phyloP scores from a whole-genome alignment of 208 protist species.

The Trypanosoma grayi region DNA sequence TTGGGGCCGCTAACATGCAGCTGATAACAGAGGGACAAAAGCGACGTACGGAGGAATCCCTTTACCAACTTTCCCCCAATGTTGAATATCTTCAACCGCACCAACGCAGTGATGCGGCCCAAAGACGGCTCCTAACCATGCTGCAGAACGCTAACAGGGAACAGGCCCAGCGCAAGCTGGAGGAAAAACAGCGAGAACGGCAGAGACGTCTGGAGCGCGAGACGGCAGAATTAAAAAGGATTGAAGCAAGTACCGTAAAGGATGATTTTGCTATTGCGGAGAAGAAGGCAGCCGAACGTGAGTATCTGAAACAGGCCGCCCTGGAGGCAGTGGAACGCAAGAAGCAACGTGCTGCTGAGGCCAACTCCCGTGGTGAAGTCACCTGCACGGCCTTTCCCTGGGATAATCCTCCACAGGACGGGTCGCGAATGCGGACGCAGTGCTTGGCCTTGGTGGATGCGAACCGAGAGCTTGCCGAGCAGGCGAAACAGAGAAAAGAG shows the following conservation, averaged over 20 bases:
- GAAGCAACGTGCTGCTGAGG: slow-evolving; percentile 1
- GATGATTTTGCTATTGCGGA: slow-evolving; percentile 2
- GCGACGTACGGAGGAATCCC: slow-evolving; percentile 6
- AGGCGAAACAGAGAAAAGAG: slow-evolving; percentile 2
- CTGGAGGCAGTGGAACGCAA: slow-evolving; percentile 6
- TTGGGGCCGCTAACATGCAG: slow-evolving; percentile 61
- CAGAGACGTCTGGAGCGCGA: slow-evolving; percentile 18
- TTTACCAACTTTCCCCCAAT: not conserved
- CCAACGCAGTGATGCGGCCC: not conserved
- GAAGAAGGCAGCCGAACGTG: slow-evolving; percentile 9
- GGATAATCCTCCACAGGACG: not conserved
- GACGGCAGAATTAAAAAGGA: slow-evolving; percentile 14
- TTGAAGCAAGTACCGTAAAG: slow-evolving; percentile 13
- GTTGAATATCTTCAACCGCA: not conserved
- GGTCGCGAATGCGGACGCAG: not conserved
- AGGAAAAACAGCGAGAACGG: slow-evolving; percentile 32
- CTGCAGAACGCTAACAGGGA: slow-evolving; percentile 48
- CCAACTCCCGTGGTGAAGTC: not conserved
- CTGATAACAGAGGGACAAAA: slow-evolving; percentile 41
- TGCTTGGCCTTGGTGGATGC: slow-evolving; percentile 9
- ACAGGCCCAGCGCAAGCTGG: slow-evolving; percentile 41
- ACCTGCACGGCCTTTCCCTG: slow-evolving; percentile 3
- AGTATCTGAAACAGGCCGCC: slow-evolving; percentile 3
- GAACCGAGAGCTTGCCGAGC: slow-evolving; percentile 21
- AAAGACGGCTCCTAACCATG: slow-evolving; percentile 36